Base-by-base conservation (phyloP, 2,329 filamentous ascomycete genomes). In the Westerdykella aurantiaca region DNA sequence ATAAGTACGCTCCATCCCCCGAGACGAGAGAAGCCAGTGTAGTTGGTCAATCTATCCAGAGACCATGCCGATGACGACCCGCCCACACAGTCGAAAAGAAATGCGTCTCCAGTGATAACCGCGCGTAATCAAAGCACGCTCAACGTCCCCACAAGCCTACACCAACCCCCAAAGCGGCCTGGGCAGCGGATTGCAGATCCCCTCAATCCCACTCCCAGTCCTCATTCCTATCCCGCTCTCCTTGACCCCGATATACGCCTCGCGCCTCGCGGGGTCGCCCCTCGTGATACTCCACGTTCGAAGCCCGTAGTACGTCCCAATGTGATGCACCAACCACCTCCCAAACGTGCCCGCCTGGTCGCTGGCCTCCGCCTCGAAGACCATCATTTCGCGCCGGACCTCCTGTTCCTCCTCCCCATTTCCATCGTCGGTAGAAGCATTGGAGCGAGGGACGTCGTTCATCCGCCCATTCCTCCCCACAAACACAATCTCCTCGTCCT, bases 401-500 rank as follows among this genome's bases (percentile, higher is more conserved):
- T 80, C 72, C 34, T 77, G 72, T 16, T 35, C 33, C 33, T 11
- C 33, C 3, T 35, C 33, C n/a, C 6, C 3, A 3, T 35, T 3
- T 10, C n/a, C 25, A 10, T 29, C 25, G 4, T 29, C 11, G 7
- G 2, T 12, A 2, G 7, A 10, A 34, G 74, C 69, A 2, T 74
- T 75, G 56, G 71, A 69, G 35, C 72, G 70, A 47, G 73, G 63
- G 66, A 72, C 70, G 72, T 87, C 67, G 68, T 79, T 64, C 82
- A 83, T 76, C 71, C 82, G 63, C 58, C 79, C 77, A 44, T 82
- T 79, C 9, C 80, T 72, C 1, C 87, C 90, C 5, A 94, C 82
- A 64, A 96, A 96, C 10, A 96, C 89, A 52, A 96, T 88, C 69
- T 95, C 88, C 49, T 95, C 89, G 49, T 94, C 88, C 23, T 78